phyloP scores from a whole-genome alignment of 768 basidiomycete species.

The Coprinopsis marcescibilis region DNA sequence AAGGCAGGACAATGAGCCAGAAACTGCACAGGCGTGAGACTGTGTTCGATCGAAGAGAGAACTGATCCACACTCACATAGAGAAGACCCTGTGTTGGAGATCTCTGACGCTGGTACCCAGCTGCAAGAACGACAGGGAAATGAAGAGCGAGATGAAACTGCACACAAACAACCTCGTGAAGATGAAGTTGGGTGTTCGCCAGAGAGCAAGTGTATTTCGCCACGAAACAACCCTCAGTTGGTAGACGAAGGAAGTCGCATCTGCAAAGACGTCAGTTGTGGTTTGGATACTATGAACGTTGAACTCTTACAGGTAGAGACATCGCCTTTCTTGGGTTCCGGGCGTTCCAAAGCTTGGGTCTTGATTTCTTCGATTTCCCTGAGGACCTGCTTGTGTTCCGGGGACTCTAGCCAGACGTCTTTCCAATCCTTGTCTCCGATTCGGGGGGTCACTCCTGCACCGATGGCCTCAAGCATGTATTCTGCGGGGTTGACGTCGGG shows the following conservation, averaged over 20 bases:
- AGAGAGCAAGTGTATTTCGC: constrained; percentile 42
- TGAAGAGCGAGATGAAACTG: constrained; percentile 47
- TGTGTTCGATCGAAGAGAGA: too few species aligned
- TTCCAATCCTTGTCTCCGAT: constrained; percentile 51
- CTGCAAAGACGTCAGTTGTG: too few species aligned
- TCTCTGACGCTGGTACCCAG: constrained; percentile 48
- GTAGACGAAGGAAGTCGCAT: constrained; percentile 46
- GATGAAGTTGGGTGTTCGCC: constrained; percentile 55
- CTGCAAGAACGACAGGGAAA: constrained; percentile 58
- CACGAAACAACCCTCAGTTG: constrained; percentile 39
- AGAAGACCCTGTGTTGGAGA: constrained; percentile 64
- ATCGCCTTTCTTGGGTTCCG: too few species aligned
- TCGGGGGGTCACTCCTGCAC: constrained; percentile 66
- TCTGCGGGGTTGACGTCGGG: constrained; percentile 37
- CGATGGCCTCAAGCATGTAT: constrained; percentile 70
- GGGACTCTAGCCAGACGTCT: constrained; percentile 46
- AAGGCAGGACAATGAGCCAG: constrained; percentile 63
- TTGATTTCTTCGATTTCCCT: constrained; percentile 43
- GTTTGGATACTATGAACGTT: too few species aligned
- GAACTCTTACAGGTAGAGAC: too few species aligned
- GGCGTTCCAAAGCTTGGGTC: constrained; percentile 37
- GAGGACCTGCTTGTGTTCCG: constrained; percentile 32
- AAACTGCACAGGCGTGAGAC: constrained; percentile 45
- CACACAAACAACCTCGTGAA: constrained; percentile 54
- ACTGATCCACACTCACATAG: constrained; percentile 40